Conservation (phyloP, 192 early-diverging fungal genomes). For the Backusella psychrophila region DNA sequence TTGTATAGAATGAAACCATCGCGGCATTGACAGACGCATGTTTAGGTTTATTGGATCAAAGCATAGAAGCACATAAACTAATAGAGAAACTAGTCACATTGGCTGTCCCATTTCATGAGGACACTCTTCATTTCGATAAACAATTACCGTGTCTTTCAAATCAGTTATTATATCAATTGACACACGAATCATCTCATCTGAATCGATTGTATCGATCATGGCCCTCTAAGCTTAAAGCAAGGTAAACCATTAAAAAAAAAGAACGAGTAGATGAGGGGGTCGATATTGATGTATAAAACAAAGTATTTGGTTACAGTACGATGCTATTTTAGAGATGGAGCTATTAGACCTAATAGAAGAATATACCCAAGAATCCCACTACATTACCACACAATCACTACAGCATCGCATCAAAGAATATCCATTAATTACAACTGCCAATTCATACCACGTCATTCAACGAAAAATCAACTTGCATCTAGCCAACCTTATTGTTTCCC, state of each 20-base stretch:
- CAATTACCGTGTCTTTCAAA: not conserved
- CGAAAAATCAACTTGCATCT: not conserved
- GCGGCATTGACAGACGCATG: not conserved
- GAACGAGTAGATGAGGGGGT: too few species aligned
- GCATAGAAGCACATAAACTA: not conserved
- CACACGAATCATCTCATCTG: not conserved
- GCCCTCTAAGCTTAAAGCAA: not conserved
- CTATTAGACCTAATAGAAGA: not conserved
- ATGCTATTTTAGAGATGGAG: constrained; percentile 1
- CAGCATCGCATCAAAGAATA: not conserved
- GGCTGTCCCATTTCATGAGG: not conserved
- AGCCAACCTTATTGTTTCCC: not conserved
- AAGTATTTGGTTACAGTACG: not conserved
- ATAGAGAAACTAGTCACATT: constrained; percentile 5
- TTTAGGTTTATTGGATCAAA: not conserved
- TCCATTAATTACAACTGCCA: not conserved
- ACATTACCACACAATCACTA: not conserved
- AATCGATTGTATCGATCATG: not conserved
- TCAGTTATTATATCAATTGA: not conserved
- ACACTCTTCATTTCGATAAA: not conserved
- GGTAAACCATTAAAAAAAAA: too few species aligned
- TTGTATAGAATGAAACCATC: not conserved
- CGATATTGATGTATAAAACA: too few species aligned
- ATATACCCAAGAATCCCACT: not conserved
- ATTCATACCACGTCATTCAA: not conserved